Conservation (phyloP, 2,329 filamentous ascomycete genomes). For the Monilinia fructicola region DNA sequence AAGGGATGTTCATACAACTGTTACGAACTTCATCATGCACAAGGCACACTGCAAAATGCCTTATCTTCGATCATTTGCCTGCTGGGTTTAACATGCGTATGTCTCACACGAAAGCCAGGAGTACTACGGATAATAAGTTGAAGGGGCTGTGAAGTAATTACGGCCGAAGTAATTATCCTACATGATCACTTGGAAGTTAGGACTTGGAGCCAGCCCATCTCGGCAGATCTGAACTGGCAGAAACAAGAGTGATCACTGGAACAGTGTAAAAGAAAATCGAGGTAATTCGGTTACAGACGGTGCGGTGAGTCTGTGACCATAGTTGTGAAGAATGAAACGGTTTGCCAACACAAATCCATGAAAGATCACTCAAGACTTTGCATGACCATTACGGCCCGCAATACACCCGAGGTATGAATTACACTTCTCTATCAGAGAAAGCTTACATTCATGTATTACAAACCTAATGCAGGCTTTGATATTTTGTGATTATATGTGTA, state of each 20-base stretch:
- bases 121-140: not conserved
- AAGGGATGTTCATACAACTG: not conserved
- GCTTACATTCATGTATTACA: not conserved
- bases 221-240: not conserved
- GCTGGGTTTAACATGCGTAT: not conserved
- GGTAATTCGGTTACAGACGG: not conserved
- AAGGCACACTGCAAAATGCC: not conserved
- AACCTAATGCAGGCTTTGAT: not conserved
- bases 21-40: not conserved
- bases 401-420: not conserved
- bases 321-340: not conserved
- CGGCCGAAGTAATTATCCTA: not conserved
- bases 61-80: constrained; percentile 11
- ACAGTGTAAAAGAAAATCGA: not conserved
- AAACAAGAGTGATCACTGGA: not conserved
- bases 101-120: not conserved
- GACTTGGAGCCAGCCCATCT: not conserved
- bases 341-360: not conserved
- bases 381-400: not conserved
- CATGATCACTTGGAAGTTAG: not conserved
- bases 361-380: not conserved
- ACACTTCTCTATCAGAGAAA: not conserved
- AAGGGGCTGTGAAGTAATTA: not conserved
- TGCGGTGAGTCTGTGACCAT: not conserved
- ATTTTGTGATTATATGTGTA: not conserved